A percentile compares a stretch with the other conserved stretches of the same genome.
These are phyloP conservation scores for Claviceps citrina DNA, from an alignment of 2,329 filamentous ascomycete genomes.

Conservation along the genomic window DNA sequence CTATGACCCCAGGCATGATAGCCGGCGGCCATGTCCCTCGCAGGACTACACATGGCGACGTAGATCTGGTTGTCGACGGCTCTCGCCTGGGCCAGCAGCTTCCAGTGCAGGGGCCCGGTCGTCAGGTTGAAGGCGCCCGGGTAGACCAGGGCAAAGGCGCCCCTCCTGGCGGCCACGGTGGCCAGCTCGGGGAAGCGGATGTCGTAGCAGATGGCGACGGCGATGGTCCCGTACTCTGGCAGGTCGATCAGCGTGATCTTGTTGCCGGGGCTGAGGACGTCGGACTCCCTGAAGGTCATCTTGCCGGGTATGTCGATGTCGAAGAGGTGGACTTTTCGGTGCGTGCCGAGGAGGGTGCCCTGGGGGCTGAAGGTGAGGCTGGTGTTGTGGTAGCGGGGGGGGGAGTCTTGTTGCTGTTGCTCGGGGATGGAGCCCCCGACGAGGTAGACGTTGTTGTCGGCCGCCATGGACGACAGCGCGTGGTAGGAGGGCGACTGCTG, in stretches of 20 bases:
- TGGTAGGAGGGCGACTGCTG: slow-evolving; percentile 71
- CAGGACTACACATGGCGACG: slow-evolving; percentile 82
- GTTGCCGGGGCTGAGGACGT: slow-evolving; percentile 74
- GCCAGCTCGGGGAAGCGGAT: slow-evolving; percentile 91
- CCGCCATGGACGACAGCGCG: slow-evolving; percentile 64
- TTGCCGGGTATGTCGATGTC: slow-evolving; percentile 95
- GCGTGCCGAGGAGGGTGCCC: slow-evolving; percentile 68
- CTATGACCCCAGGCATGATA: slow-evolving; percentile 93
- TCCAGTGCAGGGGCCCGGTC: slow-evolving; percentile 86
- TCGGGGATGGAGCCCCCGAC: slow-evolving; percentile 91
- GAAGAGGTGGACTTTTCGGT: slow-evolving; percentile 91
- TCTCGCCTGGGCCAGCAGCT: slow-evolving; percentile 62
- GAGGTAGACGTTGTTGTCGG: slow-evolving; percentile 64
- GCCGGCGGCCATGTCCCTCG: slow-evolving; percentile 56
- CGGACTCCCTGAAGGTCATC: slow-evolving; percentile 80
- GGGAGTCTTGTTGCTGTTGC: slow-evolving; percentile 19
- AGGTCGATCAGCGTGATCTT: slow-evolving; percentile 74
- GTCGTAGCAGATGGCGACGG: slow-evolving; percentile 92
- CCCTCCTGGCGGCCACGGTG: slow-evolving; percentile 70
- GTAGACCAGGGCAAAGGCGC: slow-evolving; percentile 79
- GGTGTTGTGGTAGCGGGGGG: slow-evolving; percentile 76
- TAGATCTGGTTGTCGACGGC: slow-evolving; percentile 92
- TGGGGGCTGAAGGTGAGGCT: slow-evolving; percentile 65
- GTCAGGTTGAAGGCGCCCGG: slow-evolving; percentile 96
- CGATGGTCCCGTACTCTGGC: slow-evolving; percentile 76